Conservation (phyloP, 163 green algal species). For the Prototheca cutis region DNA sequence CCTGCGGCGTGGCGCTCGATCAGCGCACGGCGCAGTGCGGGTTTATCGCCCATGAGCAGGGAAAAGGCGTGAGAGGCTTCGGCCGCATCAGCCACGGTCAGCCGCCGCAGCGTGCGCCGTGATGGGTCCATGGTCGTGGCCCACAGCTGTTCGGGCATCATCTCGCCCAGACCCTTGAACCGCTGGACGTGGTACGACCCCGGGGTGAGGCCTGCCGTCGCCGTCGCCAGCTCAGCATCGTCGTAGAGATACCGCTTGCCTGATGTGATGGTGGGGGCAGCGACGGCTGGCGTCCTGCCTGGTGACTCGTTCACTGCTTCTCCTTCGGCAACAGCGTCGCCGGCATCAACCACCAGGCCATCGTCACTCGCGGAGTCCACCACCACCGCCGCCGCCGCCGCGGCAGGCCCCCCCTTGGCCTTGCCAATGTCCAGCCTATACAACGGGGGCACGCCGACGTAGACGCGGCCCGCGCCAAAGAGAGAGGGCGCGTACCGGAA, state of each 20-base stretch:
- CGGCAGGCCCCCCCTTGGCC: no score
- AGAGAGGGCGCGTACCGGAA: conserved; percentile 86
- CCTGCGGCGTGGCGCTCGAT: conserved; percentile 58
- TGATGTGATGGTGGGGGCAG: no score
- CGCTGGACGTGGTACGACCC: conserved; percentile 41
- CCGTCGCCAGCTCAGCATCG: conserved; percentile 52
- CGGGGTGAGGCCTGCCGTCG: conserved; percentile 5
- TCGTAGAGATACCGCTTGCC: conserved; percentile 63
- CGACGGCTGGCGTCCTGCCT: no score
- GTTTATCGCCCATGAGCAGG: conserved; percentile 80
- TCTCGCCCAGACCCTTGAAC: conserved; percentile 91
- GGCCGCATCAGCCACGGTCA: conserved; percentile 72
- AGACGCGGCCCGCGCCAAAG: conserved; percentile 83
- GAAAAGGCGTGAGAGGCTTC: conserved; percentile 63
- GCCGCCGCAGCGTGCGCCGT: conserved; percentile 55
- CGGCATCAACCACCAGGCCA: no score
- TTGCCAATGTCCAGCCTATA: conserved; percentile 68
- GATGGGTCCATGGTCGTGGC: conserved; percentile 89
- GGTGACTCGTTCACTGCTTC: no score
- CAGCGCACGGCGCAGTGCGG: conserved; percentile 48
- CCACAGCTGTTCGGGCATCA: conserved; percentile 99
- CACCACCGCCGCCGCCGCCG: no score
- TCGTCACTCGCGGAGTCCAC: no score
- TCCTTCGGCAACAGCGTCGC: no score
- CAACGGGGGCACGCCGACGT: conserved; percentile 82